A percentile compares a stretch with the other conserved stretches of the same genome.
Evolutionary conservation across 2,329 filamentous ascomycete species (phyloP).

Genomic region (Aspergillus sp.): DNA sequence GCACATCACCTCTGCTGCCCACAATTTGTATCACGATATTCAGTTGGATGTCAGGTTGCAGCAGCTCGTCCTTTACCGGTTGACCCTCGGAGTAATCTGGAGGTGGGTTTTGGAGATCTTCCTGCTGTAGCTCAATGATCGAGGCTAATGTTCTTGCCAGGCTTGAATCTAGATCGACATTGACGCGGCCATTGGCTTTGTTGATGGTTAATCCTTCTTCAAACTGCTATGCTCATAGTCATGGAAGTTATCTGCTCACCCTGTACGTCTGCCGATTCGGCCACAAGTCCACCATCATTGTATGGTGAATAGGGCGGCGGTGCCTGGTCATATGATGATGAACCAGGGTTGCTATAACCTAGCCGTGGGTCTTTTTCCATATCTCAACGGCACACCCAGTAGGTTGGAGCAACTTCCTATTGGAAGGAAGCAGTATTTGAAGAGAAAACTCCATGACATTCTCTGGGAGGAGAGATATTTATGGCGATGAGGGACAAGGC

Average conservation of each 20-base stretch:
- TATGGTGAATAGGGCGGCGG: constrained; percentile 9
- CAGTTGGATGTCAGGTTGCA: constrained; percentile 30
- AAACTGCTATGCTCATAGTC: neutral
- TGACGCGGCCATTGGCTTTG: constrained; percentile 25
- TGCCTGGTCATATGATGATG: neutral
- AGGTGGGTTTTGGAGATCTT: constrained; percentile 17
- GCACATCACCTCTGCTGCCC: constrained; percentile 59
- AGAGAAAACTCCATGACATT: neutral
- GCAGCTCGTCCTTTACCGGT: neutral
- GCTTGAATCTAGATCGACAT: constrained; percentile 27
- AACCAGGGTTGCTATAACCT: neutral
- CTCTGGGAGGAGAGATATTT: neutral
- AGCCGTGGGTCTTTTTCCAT: neutral
- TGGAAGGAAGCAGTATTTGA: neutral
- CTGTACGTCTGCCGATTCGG: constrained; percentile 5
- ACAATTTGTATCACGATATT: constrained; percentile 61
- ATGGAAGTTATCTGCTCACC: neutral
- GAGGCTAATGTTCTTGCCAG: constrained; percentile 26
- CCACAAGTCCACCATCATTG: neutral
- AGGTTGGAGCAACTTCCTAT: neutral
- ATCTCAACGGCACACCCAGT: neutral
- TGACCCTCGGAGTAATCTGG: constrained; percentile 18
- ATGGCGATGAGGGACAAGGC: neutral
- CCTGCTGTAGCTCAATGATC: constrained; percentile 24
- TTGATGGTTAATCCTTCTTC: neutral